These are phyloP conservation scores for Leccinum aurantiacum DNA, from an alignment of 768 basidiomycete genomes.

Conservation along the genomic window DNA sequence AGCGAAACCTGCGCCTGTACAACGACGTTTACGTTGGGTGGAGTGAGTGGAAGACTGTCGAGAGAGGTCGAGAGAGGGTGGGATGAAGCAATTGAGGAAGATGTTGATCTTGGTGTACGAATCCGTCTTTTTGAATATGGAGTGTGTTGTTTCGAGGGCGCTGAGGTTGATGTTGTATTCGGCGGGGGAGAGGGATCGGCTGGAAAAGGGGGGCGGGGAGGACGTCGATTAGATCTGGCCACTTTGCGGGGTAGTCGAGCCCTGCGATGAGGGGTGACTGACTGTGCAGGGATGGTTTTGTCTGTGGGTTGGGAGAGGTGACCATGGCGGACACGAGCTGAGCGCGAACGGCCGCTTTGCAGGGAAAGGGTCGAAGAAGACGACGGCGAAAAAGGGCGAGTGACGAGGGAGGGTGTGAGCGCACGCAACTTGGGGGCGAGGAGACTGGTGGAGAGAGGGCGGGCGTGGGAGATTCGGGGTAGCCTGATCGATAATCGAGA, in stretches of 20 bases:
- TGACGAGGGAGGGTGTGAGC: no score
- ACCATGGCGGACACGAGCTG: constrained; percentile 94
- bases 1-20: constrained; percentile 66
- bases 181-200: constrained; percentile 76
- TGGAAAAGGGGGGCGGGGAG: constrained; percentile 31
- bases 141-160: constrained; percentile 92
- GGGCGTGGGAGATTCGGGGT: no score
- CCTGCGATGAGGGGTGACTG: constrained; percentile 87
- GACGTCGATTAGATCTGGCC: constrained; percentile 89
- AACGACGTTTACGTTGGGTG: constrained; percentile 45
- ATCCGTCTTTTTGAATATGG: constrained; percentile 87
- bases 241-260: constrained; percentile 85
- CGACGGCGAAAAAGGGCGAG: no score
- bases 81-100: constrained; percentile 80
- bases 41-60: constrained; percentile 53
- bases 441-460: no score
- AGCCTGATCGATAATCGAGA: no score
- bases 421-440: no score
- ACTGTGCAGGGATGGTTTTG: constrained; percentile 74
- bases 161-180: constrained; percentile 87
- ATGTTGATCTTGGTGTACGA: constrained; percentile 89
- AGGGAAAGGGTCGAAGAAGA: no score
- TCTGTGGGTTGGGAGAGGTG: constrained; percentile 69
- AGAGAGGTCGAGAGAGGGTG: constrained; percentile 83
- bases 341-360: constrained; percentile 69